Base-by-base conservation (phyloP, 306 rosid genomes). In the Inga leiocalycina region DNA sequence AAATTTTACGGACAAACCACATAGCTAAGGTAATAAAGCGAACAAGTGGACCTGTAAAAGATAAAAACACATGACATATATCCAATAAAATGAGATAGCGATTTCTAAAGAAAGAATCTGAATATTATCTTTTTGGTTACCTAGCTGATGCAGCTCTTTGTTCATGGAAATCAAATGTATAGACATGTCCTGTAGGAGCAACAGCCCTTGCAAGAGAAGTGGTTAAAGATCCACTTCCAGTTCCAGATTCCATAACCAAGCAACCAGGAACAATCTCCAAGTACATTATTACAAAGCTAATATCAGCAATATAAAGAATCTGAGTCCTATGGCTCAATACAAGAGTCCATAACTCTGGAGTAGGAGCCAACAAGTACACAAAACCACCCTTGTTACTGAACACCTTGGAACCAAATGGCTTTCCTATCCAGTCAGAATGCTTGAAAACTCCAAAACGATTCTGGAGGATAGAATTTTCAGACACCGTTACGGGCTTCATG, bases 151-250 rank as follows among this genome's bases (percentile, higher is more conserved):
- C 93, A 10, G 97, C 94, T 74, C 98, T 86, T 87, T 93, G 97
- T 72, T 95, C 97, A 79, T 95, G 98, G 78, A 95, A 95, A 89
- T 94, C 98, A 79, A 89, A 95, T 0, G 98, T 93, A 84, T 89
- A 65, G 68, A 93, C 95, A 14, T 91, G 98, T 77, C 97, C 97
- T 2, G 80, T 82, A 4, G 98, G 97, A 51, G 97, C 93, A 30
- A 93, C 88, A 19, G 97, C 95, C 81, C 97, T 85, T 12, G 94
- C 97, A 87, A 95, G 97, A 3, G 98, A 90, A 8, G 97, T 91
- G 41, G 98, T 90, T 49, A 95, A 88, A 76, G 98, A 95, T 57
- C 98, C 97, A 86, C 97, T 95, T 75, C 98, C 97, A 16, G 98
- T 94, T 79, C 98, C 98, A 17, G 93, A 91, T 86, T 94, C 98